These are phyloP conservation scores for Malassezia equina DNA, from an alignment of 1,284 basidiomycete genomes.

Conservation along the genomic window DNA sequence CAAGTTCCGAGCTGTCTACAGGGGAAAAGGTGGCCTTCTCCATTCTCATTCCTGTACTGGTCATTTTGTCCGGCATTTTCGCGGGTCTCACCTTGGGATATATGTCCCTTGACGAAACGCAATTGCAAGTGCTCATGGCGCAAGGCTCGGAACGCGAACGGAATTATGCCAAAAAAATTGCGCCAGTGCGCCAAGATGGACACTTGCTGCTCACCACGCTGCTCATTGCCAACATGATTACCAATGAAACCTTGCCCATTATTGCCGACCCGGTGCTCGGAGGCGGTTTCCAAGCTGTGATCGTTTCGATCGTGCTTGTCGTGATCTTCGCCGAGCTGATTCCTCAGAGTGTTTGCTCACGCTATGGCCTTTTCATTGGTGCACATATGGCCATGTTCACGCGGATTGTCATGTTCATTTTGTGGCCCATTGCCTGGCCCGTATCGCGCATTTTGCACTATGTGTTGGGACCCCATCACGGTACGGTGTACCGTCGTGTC, in stretches of 20 bases:
- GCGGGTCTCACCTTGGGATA: conserved; percentile 74
- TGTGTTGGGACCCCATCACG: conserved; percentile 45
- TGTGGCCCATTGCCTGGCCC: conserved; percentile 47
- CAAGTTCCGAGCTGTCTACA: neutral
- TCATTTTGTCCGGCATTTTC: conserved; percentile 56
- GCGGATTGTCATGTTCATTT: conserved; percentile 39
- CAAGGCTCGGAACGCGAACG: conserved; percentile 73
- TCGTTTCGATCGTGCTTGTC: conserved; percentile 42
- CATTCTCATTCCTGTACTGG: conserved; percentile 55
- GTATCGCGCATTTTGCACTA: conserved; percentile 47
- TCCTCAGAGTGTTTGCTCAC: conserved; percentile 55
- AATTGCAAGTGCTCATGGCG: conserved; percentile 72
- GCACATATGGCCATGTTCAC: conserved; percentile 45
- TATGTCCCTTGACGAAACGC: conserved; percentile 86
- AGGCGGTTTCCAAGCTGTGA: conserved; percentile 61
- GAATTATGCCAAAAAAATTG: conserved; percentile 69
- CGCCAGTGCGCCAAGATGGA: conserved; percentile 63
- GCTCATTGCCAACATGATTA: conserved; percentile 47
- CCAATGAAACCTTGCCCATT: conserved; percentile 62
- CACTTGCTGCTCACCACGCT: conserved; percentile 45
- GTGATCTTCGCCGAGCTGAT: conserved; percentile 78
- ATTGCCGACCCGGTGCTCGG: conserved; percentile 79
- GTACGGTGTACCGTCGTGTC: conserved; percentile 44
- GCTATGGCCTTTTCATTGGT: conserved; percentile 47
- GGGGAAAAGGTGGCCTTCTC: conserved; percentile 31